Base-by-base conservation (phyloP, 164 flowering plant genomes). In the Magnolia sinica region DNA sequence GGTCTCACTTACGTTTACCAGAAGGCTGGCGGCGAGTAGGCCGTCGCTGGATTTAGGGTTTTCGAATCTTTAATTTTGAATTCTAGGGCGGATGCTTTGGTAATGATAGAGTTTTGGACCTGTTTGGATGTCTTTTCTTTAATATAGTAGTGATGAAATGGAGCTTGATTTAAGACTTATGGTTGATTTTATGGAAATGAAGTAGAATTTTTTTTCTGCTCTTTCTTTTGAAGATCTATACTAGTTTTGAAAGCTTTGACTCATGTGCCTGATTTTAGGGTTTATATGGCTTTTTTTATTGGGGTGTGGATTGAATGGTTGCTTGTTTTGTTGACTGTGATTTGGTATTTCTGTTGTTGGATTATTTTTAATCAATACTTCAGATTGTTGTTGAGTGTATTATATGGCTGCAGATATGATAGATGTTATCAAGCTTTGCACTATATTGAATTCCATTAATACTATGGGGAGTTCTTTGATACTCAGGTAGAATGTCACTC, bases 1-100 rank as follows among this genome's bases (percentile, higher is more conserved):
- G 89, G 89, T 1, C 85, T 88, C 64, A 88, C 92, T 51, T 88
- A 87, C 77, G 87, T 88, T 61, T 88, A 87, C 76, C 85, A 86
- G 86, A 83, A 87, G 78, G 86, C 86, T 16, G 91, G 91, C 11
- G 87, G 80, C 27, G 91, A 86, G 50, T 84, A 72, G 80, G 37
- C 68, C 9, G 61, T 18, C 45, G 52, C 61, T 55, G 61, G 16
- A 37, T 37, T 55, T 9, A 11, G 70, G 29, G 22, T 22, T 73
- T 23, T 61, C 23, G 23, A 11, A 55, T 37, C 45, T 55, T 52
- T 20, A 18, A 13, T 1, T 24, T 51, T 51, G 29, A 10, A 4
- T 51, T 71, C 50, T 13, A 16, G 13, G 18, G 61, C 1, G 11
- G 11, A 23, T 19, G 45, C 20, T 51, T 72, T 55, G 74, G 16